Evolutionary conservation across 2,329 filamentous ascomycete species (phyloP).

Genomic region (Lasiodiplodia hormozganensis): DNA sequence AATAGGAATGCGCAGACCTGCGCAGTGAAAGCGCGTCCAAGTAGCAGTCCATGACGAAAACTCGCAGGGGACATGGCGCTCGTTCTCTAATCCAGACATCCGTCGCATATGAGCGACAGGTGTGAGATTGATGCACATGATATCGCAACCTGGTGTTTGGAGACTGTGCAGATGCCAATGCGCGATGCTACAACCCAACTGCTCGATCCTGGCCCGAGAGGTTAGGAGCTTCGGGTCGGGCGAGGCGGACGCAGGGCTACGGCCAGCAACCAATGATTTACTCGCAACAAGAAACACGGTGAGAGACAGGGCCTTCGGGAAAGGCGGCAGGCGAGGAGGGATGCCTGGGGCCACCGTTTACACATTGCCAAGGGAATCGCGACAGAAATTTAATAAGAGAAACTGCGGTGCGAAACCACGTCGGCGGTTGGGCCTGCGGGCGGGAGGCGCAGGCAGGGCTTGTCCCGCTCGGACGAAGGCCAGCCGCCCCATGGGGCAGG

Average conservation of each 20-base stretch:
- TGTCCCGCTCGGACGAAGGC: background rate
- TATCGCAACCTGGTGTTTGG: too few species aligned
- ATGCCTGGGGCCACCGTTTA: slow-evolving; percentile 6
- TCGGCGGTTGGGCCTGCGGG: background rate
- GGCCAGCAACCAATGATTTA: background rate
- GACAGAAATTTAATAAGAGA: slow-evolving; percentile 19
- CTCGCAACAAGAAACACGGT: background rate
- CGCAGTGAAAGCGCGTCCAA: too few species aligned
- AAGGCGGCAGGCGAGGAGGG: slow-evolving; percentile 11
- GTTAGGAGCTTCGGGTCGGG: background rate
- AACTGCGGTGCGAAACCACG: slow-evolving; percentile 13
- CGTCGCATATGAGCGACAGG: too few species aligned
- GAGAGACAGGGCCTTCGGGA: slow-evolving; percentile 1
- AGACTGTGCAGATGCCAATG: too few species aligned
- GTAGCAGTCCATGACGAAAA: too few species aligned
- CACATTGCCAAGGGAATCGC: slow-evolving; percentile 9
- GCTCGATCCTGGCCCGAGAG: too few species aligned
- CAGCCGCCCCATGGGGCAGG: slow-evolving; percentile 4
- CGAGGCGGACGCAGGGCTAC: background rate
- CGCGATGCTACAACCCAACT: too few species aligned
- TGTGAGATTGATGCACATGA: too few species aligned
- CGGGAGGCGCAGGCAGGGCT: background rate
- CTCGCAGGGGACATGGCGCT: too few species aligned
- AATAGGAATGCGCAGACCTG: too few species aligned
- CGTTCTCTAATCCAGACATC: too few species aligned